Evolutionary conservation across 768 basidiomycete species (phyloP).

Genomic region (Termitomyces sp.): DNA sequence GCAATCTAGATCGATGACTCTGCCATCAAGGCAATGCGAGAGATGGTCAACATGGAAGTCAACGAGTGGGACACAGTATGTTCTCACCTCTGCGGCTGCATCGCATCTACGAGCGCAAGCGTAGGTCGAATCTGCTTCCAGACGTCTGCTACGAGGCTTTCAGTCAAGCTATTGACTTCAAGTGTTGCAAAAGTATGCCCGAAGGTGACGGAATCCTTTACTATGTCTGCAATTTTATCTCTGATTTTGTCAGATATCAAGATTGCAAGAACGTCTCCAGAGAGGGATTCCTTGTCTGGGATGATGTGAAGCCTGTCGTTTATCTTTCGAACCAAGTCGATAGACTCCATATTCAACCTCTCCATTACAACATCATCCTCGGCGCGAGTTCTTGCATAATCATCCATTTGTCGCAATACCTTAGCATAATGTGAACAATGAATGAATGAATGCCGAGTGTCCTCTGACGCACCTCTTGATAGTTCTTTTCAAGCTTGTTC

Average conservation of each 20-base stretch:
- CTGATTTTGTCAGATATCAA: conserved; percentile 4
- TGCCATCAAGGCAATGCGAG: not conserved
- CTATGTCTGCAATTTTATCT: not conserved
- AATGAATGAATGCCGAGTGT: no score
- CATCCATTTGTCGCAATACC: conserved; percentile 3
- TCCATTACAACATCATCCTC: not conserved
- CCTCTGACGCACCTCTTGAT: not conserved
- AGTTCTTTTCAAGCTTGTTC: not conserved
- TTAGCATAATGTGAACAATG: not conserved
- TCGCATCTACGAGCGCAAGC: conserved; percentile 1
- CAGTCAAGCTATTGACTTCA: not conserved
- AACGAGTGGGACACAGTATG: not conserved
- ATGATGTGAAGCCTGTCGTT: not conserved
- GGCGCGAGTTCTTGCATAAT: conserved; percentile 1
- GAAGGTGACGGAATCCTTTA: not conserved
- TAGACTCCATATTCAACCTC: not conserved
- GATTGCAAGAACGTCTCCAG: not conserved
- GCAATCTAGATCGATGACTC: conserved; percentile 1
- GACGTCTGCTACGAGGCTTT: not conserved
- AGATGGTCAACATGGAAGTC: not conserved
- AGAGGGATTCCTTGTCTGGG: not conserved
- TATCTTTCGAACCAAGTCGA: not conserved
- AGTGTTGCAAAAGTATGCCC: not conserved
- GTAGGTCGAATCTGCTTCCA: not conserved
- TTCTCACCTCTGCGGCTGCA: not conserved